Evolutionary conservation across 352 stramenopile genomes (phyloP).

Genomic region (Phytopythium montanum): DNA sequence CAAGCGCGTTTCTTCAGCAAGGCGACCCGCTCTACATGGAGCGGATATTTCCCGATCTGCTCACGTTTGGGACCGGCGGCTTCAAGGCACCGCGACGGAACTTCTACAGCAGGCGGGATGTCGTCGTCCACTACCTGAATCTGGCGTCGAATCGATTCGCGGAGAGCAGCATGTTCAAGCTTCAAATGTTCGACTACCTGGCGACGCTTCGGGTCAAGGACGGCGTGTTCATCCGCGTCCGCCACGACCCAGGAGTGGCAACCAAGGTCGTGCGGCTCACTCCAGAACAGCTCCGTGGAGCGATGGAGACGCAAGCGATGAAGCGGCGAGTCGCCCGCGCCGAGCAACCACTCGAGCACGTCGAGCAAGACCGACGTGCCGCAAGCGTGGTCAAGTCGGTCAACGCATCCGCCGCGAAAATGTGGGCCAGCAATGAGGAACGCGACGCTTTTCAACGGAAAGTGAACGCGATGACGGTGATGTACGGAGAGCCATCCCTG

Average conservation of each 20-base stretch:
- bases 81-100: slow-evolving; percentile 8
- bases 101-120: slow-evolving; percentile 14
- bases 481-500: slow-evolving; percentile 15
- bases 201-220: slow-evolving; percentile 12
- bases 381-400: slow-evolving; percentile 8
- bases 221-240: slow-evolving; percentile 16
- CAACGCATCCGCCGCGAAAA: slow-evolving; percentile 14
- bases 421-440: slow-evolving; percentile 27
- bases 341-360: background rate
- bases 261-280: slow-evolving; percentile 8
- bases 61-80: slow-evolving; percentile 21
- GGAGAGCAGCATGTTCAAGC: slow-evolving; percentile 19
- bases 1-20: slow-evolving; percentile 9
- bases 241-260: slow-evolving; percentile 10
- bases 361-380: background rate
- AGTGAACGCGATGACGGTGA: slow-evolving; percentile 14
- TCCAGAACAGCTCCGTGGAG: slow-evolving; percentile 7
- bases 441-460: slow-evolving; percentile 13
- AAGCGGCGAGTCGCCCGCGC: background rate
- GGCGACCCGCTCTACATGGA: slow-evolving; percentile 19
- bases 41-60: slow-evolving; percentile 12
- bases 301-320: background rate
- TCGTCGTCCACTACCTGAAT: slow-evolving; percentile 24
- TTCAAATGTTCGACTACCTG: slow-evolving; percentile 23
- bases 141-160: slow-evolving; percentile 18